Percentiles rank a stretch among this genome's conserved stretches.
Conservation (phyloP, 352 stramenopile species). For the Globisporangium paroecandrum region DNA sequence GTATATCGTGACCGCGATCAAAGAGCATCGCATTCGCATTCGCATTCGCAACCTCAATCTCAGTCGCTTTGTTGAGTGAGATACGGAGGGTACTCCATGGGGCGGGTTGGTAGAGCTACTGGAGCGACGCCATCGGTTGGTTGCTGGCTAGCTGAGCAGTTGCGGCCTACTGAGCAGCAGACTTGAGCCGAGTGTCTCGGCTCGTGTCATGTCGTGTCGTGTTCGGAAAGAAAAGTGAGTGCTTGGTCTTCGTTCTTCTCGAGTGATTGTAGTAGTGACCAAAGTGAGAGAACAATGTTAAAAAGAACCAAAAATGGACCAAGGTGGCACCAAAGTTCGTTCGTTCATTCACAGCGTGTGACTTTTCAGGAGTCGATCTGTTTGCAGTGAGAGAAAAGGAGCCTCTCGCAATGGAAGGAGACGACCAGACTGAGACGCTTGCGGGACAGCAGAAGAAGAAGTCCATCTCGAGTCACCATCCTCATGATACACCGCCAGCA, state of each 20-base stretch:
- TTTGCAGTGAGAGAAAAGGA: background rate
- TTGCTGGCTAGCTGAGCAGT: background rate
- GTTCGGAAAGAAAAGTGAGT: no score
- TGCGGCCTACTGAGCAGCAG: background rate
- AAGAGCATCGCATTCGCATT: slow-evolving; percentile 1
- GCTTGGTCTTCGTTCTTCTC: no score
- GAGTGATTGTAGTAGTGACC: no score
- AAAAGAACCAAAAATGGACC: no score
- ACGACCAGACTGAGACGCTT: no score
- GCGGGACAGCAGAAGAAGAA: background rate
- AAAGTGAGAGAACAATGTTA: no score
- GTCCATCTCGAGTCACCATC: background rate
- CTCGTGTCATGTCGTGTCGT: no score
- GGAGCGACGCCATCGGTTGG: slow-evolving; percentile 6
- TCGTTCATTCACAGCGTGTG: no score
- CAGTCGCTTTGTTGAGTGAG: background rate
- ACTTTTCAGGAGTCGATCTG: no score
- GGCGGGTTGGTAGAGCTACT: slow-evolving; percentile 37
- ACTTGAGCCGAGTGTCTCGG: no score
- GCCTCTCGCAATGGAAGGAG: background rate
- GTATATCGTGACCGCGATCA: background rate
- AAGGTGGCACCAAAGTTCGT: no score
- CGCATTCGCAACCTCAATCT: background rate
- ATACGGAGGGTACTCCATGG: slow-evolving; percentile 28
- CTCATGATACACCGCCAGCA: background rate